phyloP scores from a whole-genome alignment of 108 stramenopile genomes.

The Fistulifera pelliculosa region DNA sequence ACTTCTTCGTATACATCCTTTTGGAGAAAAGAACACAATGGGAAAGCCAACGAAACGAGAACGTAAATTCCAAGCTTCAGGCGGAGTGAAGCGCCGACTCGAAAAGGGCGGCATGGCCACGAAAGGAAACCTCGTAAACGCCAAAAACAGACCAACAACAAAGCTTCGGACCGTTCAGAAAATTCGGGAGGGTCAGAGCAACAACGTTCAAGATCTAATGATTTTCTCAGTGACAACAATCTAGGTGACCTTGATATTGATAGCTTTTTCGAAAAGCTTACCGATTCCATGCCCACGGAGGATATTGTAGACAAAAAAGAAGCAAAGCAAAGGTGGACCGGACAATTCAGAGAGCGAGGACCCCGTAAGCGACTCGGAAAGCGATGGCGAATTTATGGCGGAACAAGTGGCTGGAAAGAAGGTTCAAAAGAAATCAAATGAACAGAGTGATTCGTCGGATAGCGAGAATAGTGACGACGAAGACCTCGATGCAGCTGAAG shows the following conservation, averaged over 20 bases:
- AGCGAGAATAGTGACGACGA: conserved; percentile 64
- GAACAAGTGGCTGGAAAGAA: neutral
- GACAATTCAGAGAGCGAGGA: conserved; percentile 31
- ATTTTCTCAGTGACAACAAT: conserved; percentile 22
- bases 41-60: conserved; percentile 73
- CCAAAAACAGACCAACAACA: conserved; percentile 14
- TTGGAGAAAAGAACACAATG: too few relatives aligned
- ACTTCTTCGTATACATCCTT: too few relatives aligned
- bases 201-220: conserved; percentile 13
- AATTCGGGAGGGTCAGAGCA: neutral
- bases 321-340: conserved; percentile 6
- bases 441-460: conserved; percentile 3
- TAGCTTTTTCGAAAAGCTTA: conserved; percentile 29
- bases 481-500: conserved; percentile 61
- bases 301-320: conserved; percentile 13
- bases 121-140: conserved; percentile 57
- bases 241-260: conserved; percentile 41
- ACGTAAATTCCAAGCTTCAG: conserved; percentile 68
- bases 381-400: conserved; percentile 12
- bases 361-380: conserved; percentile 7
- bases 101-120: conserved; percentile 60
- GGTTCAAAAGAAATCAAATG: neutral
- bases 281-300: conserved; percentile 23
- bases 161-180: neutral
- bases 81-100: conserved; percentile 58